Conservation (phyloP, 2,329 filamentous ascomycete species). For the Claviceps sp. region DNA sequence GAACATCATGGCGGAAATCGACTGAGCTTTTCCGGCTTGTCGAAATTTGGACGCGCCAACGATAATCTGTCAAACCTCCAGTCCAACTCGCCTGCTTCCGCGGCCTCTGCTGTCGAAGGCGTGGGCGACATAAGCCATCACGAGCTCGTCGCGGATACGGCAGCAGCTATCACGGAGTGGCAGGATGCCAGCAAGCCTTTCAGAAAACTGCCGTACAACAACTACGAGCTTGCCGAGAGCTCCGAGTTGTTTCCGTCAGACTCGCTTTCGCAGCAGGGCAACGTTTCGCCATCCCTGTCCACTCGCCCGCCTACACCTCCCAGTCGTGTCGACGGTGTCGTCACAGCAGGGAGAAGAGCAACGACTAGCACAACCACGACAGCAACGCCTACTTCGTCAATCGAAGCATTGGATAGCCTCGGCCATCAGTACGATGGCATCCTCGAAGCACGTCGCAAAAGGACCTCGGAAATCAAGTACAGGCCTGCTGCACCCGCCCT, state of each 20-base stretch:
- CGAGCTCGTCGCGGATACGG: slow-evolving; percentile 14
- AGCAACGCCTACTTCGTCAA: not conserved
- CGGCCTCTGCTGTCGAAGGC: slow-evolving; percentile 6
- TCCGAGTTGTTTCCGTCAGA: slow-evolving; percentile 14
- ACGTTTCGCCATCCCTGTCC: slow-evolving; percentile 1
- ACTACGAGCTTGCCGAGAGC: slow-evolving; percentile 15
- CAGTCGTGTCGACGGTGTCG: not conserved
- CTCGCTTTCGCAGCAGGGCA: slow-evolving; percentile 9
- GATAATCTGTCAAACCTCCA: slow-evolving; percentile 17
- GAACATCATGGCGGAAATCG: slow-evolving; percentile 9
- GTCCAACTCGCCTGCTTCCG: slow-evolving; percentile 14
- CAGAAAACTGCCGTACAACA: slow-evolving; percentile 11
- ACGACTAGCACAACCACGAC: not conserved
- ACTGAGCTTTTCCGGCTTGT: slow-evolving; percentile 17
- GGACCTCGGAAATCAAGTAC: slow-evolving; percentile 8
- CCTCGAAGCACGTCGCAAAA: slow-evolving; percentile 8
- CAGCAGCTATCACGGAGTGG: slow-evolving; percentile 13
- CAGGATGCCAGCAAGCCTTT: slow-evolving; percentile 11
- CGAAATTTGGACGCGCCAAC: slow-evolving; percentile 16
- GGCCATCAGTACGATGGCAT: slow-evolving; percentile 14
- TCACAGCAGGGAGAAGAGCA: not conserved
- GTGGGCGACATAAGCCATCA: slow-evolving; percentile 8
- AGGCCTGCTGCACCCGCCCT: slow-evolving; percentile 1
- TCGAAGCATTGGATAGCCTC: slow-evolving; percentile 3
- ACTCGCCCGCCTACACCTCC: not conserved